Evolutionary conservation across 176 grass and related monocot genomes (phyloP).

Genomic region (Oryza rufipogon): DNA sequence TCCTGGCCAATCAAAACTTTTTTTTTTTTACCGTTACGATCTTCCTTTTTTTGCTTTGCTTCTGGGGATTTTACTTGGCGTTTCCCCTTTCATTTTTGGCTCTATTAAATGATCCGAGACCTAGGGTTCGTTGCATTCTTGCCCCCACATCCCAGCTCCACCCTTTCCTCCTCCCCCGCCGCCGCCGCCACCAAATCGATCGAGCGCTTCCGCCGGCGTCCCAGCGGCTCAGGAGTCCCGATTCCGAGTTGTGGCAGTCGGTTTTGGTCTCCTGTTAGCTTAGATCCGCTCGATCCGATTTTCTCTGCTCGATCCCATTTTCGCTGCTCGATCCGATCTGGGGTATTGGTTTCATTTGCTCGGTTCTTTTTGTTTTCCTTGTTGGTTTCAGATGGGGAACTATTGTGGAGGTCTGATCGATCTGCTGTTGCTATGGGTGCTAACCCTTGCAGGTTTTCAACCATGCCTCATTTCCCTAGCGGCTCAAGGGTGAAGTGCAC

Average conservation of each 20-base stretch:
- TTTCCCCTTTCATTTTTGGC: neutral
- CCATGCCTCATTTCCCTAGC: conserved; percentile 52
- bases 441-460: conserved; percentile 13
- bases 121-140: neutral
- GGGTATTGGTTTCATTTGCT: no score
- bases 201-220: neutral
- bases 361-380: neutral
- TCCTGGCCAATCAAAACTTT: neutral
- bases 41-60: neutral
- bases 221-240: neutral
- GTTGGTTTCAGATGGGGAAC: neutral
- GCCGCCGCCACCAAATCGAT: conserved; percentile 27
- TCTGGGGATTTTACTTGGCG: neutral
- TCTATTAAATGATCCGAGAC: no score
- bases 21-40: neutral
- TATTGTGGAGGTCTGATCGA: neutral
- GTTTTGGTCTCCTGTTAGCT: conserved; percentile 13
- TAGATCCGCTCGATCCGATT: neutral
- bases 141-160: neutral
- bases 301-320: no score
- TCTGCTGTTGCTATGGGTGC: neutral
- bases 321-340: no score
- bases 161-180: neutral
- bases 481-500: conserved; percentile 28
- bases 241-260: neutral